These are phyloP conservation scores for Aspergillus hortae DNA, from an alignment of 2,329 filamentous ascomycete species.

Conservation along the genomic window DNA sequence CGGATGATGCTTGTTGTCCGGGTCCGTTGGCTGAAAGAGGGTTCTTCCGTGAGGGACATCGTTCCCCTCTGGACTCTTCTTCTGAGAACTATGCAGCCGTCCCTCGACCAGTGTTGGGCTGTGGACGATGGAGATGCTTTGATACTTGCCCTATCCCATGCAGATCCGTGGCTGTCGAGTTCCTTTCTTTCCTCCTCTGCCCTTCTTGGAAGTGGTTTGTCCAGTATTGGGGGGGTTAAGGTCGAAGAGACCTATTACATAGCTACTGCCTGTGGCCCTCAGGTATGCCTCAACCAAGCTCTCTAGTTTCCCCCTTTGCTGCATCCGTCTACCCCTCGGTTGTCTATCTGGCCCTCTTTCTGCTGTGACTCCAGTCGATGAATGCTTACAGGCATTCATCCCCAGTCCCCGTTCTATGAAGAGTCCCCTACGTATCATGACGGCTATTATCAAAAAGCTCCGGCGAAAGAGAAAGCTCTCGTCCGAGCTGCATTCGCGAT, in stretches of 20 bases:
- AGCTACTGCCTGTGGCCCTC: background rate
- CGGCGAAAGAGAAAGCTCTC: constrained; percentile 33
- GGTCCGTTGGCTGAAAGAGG: constrained; percentile 1
- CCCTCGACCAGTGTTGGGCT: constrained; percentile 14
- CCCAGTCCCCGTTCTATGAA: constrained; percentile 21
- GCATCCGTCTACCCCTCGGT: background rate
- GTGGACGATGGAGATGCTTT: constrained; percentile 11
- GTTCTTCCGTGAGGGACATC: background rate
- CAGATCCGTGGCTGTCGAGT: constrained; percentile 9
- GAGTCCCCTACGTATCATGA: constrained; percentile 25
- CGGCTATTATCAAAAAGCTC: constrained; percentile 29
- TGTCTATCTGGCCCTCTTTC: constrained; percentile 4
- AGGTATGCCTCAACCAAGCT: background rate
- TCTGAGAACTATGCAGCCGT: constrained; percentile 19
- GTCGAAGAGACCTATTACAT: background rate
- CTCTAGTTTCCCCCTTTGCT: background rate
- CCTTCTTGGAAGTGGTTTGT: constrained; percentile 1
- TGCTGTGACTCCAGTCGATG: constrained; percentile 1
- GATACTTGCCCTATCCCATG: constrained; percentile 24
- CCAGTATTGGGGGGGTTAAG: background rate
- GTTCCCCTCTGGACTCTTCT: background rate
- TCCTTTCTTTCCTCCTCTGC: constrained; percentile 4
- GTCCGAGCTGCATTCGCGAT: constrained; percentile 37
- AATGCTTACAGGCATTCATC: constrained; percentile 12
- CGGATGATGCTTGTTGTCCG: background rate